phyloP scores from a whole-genome alignment of 306 rosid species.

The Fagus crenata region DNA sequence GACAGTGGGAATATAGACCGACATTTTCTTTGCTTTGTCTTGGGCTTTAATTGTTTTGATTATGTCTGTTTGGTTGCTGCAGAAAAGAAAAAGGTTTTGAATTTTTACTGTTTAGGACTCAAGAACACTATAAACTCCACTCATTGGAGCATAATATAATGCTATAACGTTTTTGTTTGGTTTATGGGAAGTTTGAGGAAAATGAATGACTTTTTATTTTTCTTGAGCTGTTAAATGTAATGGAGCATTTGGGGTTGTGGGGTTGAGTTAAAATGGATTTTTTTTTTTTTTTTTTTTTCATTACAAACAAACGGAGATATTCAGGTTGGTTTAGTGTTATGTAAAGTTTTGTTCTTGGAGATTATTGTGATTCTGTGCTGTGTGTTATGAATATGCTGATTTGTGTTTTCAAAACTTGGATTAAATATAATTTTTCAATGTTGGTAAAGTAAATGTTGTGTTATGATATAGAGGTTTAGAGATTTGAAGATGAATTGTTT shows the following conservation, averaged over 20 bases:
- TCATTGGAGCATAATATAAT: neutral
- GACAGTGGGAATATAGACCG: constrained; percentile 3
- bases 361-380: neutral
- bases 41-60: constrained; percentile 3
- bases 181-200: neutral
- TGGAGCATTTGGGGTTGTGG: no score
- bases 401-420: neutral
- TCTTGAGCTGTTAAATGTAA: no score
- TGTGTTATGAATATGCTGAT: neutral
- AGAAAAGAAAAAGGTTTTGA: neutral
- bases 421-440: neutral
- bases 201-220: neutral
- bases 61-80: neutral
- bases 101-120: neutral
- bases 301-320: no score
- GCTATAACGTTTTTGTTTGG: neutral
- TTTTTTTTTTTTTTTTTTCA: no score
- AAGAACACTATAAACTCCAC: neutral
- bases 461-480: neutral
- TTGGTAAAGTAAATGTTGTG: neutral
- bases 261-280: no score
- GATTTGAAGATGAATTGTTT: neutral
- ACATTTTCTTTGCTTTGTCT: neutral
- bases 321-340: no score
- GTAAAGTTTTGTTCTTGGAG: neutral